Evolutionary conservation across 2,329 filamentous ascomycete genomes (phyloP), one percentile per base, ranked within the genome.

Genomic region (Pseudogymnoascus sp.): DNA sequence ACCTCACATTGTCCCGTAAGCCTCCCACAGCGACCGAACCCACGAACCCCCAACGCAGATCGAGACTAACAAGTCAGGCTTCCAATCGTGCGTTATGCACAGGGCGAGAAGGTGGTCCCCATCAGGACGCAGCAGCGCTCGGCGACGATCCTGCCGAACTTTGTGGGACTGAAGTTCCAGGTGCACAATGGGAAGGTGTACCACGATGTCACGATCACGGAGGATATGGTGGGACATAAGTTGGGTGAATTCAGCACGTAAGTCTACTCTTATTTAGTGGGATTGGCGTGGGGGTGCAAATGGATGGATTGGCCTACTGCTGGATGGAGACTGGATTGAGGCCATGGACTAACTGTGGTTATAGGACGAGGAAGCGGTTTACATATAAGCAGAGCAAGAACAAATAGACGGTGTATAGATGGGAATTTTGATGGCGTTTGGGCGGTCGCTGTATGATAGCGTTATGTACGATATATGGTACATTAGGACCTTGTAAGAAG

Each of bases 161-260:
- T 90, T 69, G 84, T 90, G 20, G 86, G 86, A 1, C 70, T 89
- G 64, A 80, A 81, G 67, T 90, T 90, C 70, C 82, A 87, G 66
- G 81, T 90, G 28, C 84, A 90, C 72, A 89, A 89, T 71, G 87
- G 87, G 39, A 90, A 89, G 75, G 80, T 75, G 12, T 90, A 90
- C 69, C 73, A 83, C 58, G 86, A 89, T 70, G 78, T 90, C 34
- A 78, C 78, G 61, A 85, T 90, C 64, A 89, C 87, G 1, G 87
- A 90, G 71, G 85, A 90, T 69, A 90, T 90, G 87, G 87, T 90
- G 9, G 87, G 87, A 61, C 82, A 87, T 70, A 90, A 90, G 71
- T 74, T 90, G 66, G 87, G 87, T 67, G 87, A 90, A 74, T 90
- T 89, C 71, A 82, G 85, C 63, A 74, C 81, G 86, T 89, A 80